Conservation (phyloP, 75 land plant genomes). For the Pinus taeda region DNA sequence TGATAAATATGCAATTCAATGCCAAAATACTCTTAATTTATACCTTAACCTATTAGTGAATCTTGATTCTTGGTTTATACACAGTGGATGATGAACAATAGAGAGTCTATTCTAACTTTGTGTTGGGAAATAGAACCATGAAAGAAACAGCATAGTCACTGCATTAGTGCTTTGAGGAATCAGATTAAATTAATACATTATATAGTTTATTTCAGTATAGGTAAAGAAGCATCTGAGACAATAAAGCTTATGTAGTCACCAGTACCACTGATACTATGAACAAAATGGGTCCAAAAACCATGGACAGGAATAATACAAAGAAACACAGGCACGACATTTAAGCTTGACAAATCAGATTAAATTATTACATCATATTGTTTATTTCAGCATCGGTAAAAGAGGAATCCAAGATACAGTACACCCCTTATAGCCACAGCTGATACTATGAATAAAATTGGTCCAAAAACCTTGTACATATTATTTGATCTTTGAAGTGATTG, state of each 20-base stretch:
- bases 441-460: constrained; percentile 11
- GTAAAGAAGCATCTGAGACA: background rate
- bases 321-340: no score
- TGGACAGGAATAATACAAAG: background rate
- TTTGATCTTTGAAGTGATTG: constrained; percentile 7
- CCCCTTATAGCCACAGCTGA: background rate
- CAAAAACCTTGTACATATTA: constrained; percentile 5
- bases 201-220: background rate
- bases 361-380: constrained; percentile 1
- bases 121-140: background rate
- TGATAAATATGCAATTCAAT: background rate
- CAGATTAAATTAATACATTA: background rate
- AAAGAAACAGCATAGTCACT: background rate
- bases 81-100: background rate
- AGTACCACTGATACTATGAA: constrained; percentile 3
- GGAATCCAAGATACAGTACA: background rate
- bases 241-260: background rate
- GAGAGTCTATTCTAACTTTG: background rate
- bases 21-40: background rate
- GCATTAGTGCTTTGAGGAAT: background rate
- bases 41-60: background rate
- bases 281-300: constrained; percentile 6
- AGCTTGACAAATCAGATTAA: background rate
- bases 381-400: background rate
- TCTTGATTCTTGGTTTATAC: background rate